phyloP scores from a whole-genome alignment of 176 grass and related monocot species.

The Aegilops sharonensis region DNA sequence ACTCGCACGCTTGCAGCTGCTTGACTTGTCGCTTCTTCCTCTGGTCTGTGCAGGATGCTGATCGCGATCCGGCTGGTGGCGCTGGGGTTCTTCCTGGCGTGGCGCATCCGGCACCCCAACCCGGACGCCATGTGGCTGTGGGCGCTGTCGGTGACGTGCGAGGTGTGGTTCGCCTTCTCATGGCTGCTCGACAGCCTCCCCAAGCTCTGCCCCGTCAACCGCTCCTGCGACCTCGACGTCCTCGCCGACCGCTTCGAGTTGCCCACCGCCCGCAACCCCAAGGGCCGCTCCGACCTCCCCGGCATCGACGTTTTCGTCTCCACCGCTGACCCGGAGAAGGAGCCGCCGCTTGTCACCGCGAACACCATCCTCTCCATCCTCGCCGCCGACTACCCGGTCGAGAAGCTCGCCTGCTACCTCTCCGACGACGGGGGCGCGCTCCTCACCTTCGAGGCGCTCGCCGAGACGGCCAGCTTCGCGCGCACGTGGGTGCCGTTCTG shows the following conservation, averaged over 20 bases:
- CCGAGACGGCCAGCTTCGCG: conserved; percentile 84
- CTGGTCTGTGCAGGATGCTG: conserved; percentile 48
- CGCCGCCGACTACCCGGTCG: conserved; percentile 81
- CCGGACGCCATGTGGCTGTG: conserved; percentile 80
- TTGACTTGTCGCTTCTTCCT: background rate
- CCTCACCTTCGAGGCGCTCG: conserved; percentile 85
- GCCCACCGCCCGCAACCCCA: conserved; percentile 72
- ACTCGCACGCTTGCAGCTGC: background rate
- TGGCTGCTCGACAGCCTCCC: conserved; percentile 94
- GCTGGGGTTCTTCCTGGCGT: conserved; percentile 79
- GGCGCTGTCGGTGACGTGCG: conserved; percentile 72
- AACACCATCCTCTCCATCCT: conserved; percentile 97
- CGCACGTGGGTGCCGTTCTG: conserved; percentile 83
- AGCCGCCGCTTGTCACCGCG: conserved; percentile 83
- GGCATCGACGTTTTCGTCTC: conserved; percentile 88
- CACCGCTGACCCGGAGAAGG: conserved; percentile 88
- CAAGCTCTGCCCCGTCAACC: conserved; percentile 77
- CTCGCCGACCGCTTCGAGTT: conserved; percentile 72
- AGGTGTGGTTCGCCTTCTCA: conserved; percentile 97
- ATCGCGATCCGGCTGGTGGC: conserved; percentile 68
- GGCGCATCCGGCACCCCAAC: conserved; percentile 83
- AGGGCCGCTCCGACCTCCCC: conserved; percentile 84
- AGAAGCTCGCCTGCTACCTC: conserved; percentile 94
- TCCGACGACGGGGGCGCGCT: conserved; percentile 89
- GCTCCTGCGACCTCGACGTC: conserved; percentile 73